These are phyloP conservation scores for Trypanosoma scelopori DNA, from an alignment of 208 protist genomes.

Conservation along the genomic window DNA sequence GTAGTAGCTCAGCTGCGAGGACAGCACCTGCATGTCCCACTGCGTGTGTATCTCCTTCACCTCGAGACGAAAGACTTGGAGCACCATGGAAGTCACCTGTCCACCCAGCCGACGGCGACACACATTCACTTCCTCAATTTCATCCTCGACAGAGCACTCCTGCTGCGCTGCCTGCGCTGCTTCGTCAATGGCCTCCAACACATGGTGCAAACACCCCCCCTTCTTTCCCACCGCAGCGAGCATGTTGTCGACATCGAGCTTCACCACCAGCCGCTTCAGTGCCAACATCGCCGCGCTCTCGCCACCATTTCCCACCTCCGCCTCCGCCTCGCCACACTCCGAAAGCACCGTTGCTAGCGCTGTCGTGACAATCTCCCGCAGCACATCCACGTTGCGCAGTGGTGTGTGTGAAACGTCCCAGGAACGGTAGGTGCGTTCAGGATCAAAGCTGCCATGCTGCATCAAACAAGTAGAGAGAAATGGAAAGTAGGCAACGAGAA, in stretches of 20 bases:
- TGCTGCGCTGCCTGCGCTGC: conserved; percentile 1
- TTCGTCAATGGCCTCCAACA: conserved; percentile 16
- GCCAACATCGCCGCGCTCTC: conserved; percentile 6
- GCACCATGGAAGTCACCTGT: conserved; percentile 32
- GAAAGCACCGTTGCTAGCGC: conserved; percentile 10
- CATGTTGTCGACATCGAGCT: conserved; percentile 19
- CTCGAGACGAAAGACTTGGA: conserved; percentile 39
- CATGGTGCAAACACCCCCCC: conserved; percentile 1
- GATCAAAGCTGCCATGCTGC: conserved; percentile 43
- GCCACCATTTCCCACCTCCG: neutral
- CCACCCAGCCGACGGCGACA: conserved; percentile 12
- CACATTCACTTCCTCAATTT: conserved; percentile 14
- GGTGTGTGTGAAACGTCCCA: conserved; percentile 46
- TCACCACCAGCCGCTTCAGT: conserved; percentile 15
- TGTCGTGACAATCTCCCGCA: conserved; percentile 40
- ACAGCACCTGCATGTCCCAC: conserved; percentile 78
- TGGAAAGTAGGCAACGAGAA: conserved; percentile 65
- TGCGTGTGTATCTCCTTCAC: conserved; percentile 56
- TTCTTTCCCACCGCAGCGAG: neutral
- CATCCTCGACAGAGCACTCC: conserved; percentile 12
- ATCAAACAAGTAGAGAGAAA: conserved; percentile 62
- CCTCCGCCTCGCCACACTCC: neutral
- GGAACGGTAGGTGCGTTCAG: conserved; percentile 34
- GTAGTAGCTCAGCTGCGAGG: conserved; percentile 83
- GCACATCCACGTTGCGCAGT: conserved; percentile 29